Evolutionary conservation across 2,329 filamentous ascomycete genomes (phyloP), one percentile per base, ranked within the genome.

Genomic region (Celoporthe dispersa): DNA sequence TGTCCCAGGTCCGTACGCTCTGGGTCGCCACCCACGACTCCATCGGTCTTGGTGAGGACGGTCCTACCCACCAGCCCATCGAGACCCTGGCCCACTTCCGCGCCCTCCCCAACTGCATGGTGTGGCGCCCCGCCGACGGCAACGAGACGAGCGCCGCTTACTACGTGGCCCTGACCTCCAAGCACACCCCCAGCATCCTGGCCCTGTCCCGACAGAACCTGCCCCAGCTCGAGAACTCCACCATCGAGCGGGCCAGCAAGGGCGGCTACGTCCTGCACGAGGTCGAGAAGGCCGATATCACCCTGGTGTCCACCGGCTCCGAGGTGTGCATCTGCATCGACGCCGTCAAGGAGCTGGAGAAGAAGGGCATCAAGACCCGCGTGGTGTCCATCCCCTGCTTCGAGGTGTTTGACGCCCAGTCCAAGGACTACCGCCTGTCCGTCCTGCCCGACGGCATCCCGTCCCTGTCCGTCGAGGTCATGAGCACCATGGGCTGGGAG

Each of bases 21-120:
- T 97, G 96, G 91, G 89, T 98, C 77, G 95, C 96, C 78, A 98
- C 95, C 76, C 95, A 98, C 89, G 95, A 98, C 88, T 98, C 95
- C 75, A 99, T 99, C 78, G 96, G 96, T 87, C 93, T 98, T 76
- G 96, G 96, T 84, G 96, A 99, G 86, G 96, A 99, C 80, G 96
- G 96, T 74, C 95, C 96, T 76, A 99, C 96, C 70, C 96, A 99
- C 86, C 96, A 99, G 89, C 96, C 96, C 82, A 97, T 99, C 77
- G 96, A 99, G 90, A 97, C 94, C 60, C 90, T 98, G 74, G 92
- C 94, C 72, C 96, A 98, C 86, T 98, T 98, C 94, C 95, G 96
- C 82, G 96, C 96, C 75, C 90, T 98, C 77, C 96, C 96, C 80
- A 99, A 99, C 91, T 93, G 92, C 88, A 97, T 98, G 93, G 95